These are phyloP conservation scores for Colletotrichum sp. DNA, from an alignment of 2,329 filamentous ascomycete genomes.

Conservation along the genomic window DNA sequence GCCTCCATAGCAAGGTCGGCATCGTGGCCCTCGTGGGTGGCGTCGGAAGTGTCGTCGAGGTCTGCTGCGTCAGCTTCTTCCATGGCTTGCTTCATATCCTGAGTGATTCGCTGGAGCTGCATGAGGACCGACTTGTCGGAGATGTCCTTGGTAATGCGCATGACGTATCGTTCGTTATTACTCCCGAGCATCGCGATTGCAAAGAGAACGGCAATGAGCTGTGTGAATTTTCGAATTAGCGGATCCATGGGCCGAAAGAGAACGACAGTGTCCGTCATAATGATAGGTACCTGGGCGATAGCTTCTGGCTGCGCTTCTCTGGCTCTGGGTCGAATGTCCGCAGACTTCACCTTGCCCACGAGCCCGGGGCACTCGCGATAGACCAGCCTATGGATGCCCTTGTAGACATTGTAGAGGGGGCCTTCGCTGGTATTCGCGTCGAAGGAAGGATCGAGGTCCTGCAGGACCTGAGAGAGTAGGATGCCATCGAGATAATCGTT, in stretches of 20 bases:
- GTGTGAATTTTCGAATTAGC: constrained; percentile 37
- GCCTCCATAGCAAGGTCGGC: constrained; percentile 63
- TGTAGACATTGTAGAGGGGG: constrained; percentile 56
- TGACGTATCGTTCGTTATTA: constrained; percentile 59
- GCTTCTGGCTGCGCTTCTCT: constrained; percentile 61
- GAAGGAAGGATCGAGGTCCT: constrained; percentile 63
- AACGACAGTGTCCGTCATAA: background rate
- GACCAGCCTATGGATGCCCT: constrained; percentile 60
- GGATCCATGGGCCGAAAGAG: background rate
- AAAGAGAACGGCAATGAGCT: constrained; percentile 68
- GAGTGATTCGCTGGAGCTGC: constrained; percentile 51
- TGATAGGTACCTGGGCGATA: constrained; percentile 53
- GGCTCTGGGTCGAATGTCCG: constrained; percentile 63
- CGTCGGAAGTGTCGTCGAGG: constrained; percentile 36
- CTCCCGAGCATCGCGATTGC: constrained; percentile 65
- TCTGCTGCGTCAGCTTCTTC: constrained; percentile 39
- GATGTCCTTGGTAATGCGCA: constrained; percentile 36
- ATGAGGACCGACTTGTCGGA: constrained; percentile 45
- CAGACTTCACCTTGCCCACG: constrained; percentile 54
- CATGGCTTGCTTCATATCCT: constrained; percentile 43
- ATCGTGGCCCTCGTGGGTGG: constrained; percentile 51
- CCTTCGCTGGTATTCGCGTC: constrained; percentile 32
- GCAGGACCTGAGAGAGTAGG: constrained; percentile 59
- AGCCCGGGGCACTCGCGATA: constrained; percentile 57
- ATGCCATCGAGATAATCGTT: constrained; percentile 59